phyloP scores from a whole-genome alignment of 139 green algal species.

The Chlamydomonas schloesseri region DNA sequence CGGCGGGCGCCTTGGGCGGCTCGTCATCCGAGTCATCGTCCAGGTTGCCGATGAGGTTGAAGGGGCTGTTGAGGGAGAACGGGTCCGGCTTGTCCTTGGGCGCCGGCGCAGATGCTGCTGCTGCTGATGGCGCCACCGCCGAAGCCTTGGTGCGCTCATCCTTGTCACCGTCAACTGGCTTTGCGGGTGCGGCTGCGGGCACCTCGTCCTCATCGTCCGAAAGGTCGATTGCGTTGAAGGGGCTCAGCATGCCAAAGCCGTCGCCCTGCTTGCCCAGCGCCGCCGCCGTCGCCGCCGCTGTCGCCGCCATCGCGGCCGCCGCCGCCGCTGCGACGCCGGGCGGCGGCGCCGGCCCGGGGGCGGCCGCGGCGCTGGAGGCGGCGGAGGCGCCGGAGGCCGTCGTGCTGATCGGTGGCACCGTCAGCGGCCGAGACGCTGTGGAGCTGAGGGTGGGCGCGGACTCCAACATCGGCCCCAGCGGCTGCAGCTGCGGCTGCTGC shows the following conservation, averaged over 20 bases:
- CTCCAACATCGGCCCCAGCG: not conserved
- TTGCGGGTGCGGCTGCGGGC: not conserved
- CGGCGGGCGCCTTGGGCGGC: too few species aligned
- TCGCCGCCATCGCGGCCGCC: not conserved
- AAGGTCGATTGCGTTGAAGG: not conserved
- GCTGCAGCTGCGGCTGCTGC: too few species aligned
- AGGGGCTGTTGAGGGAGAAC: not conserved
- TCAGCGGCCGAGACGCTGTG: not conserved
- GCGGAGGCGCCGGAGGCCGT: too few species aligned
- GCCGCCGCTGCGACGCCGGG: not conserved
- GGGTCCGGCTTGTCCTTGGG: not conserved
- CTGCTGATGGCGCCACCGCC: not conserved
- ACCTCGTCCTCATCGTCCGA: not conserved
- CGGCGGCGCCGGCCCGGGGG: not conserved
- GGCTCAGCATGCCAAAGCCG: not conserved
- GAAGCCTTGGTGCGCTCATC: too few species aligned
- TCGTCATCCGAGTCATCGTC: too few species aligned
- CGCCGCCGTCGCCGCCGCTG: not conserved
- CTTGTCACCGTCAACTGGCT: too few species aligned
- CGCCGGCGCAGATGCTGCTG: too few species aligned
- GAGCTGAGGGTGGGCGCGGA: not conserved
- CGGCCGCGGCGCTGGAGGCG: not conserved
- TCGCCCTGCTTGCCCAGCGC: not conserved
- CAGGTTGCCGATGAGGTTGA: not conserved
- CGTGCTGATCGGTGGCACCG: too few species aligned